Evolutionary conservation across 768 basidiomycete species (phyloP).

Genomic region (Russula emetica): DNA sequence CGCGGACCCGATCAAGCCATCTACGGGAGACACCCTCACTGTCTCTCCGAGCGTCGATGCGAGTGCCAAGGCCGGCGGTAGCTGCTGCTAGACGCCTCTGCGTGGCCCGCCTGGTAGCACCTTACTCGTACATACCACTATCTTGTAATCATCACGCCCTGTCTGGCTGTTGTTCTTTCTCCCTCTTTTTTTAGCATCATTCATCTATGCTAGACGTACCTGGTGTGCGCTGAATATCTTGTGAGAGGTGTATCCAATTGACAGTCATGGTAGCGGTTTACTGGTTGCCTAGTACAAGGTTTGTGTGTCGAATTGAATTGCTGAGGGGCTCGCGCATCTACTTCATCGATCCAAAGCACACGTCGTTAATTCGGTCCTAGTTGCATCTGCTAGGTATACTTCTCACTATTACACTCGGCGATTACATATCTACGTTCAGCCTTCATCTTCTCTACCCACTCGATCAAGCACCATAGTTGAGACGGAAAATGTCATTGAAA

Average conservation of each 20-base stretch:
- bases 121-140: slow-evolving; percentile 25
- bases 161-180: slow-evolving; percentile 14
- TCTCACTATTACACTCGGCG: slow-evolving; percentile 8
- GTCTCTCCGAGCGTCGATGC: slow-evolving; percentile 73
- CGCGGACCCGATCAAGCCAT: slow-evolving; percentile 70
- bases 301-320: not conserved
- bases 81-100: slow-evolving; percentile 52
- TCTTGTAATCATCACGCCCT: slow-evolving; percentile 20
- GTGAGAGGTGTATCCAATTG: not conserved
- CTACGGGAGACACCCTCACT: slow-evolving; percentile 78
- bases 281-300: not conserved
- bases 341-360: not conserved
- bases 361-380: not conserved
- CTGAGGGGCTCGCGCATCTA: not conserved
- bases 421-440: slow-evolving; percentile 16
- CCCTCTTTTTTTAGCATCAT: slow-evolving; percentile 11
- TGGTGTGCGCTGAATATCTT: slow-evolving; percentile 7
- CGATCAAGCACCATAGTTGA: slow-evolving; percentile 58
- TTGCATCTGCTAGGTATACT: slow-evolving; percentile 17
- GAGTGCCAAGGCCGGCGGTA: slow-evolving; percentile 50
- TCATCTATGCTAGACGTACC: slow-evolving; percentile 9
- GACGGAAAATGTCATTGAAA: slow-evolving; percentile 88
- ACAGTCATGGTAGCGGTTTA: too few species aligned
- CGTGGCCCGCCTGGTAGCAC: not conserved
- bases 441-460: not conserved